Conservation (phyloP, 352 stramenopile genomes). For the Pythium aphanidermatum region DNA sequence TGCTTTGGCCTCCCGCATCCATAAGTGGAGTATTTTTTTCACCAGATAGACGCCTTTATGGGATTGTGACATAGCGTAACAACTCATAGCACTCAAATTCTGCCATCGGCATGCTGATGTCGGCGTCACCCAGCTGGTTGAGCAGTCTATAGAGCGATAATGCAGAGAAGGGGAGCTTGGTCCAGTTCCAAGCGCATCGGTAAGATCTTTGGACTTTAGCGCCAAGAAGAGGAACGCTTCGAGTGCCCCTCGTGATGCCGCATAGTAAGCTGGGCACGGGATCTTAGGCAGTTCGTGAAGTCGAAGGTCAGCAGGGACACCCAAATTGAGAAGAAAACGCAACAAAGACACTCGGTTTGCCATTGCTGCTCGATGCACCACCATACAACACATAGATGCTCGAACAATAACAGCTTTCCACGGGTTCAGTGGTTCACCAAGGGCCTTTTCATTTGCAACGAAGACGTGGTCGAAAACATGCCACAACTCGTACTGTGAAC, state of each 20-base stretch:
- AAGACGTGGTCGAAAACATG: conserved; percentile 38
- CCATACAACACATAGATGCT: conserved; percentile 31
- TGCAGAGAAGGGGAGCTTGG: neutral
- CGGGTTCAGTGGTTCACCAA: conserved; percentile 29
- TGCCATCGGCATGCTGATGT: conserved; percentile 40
- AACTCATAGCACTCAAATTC: conserved; percentile 47
- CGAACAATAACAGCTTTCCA: conserved; percentile 46
- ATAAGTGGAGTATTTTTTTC: conserved; percentile 47
- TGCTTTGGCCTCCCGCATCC: conserved; percentile 15
- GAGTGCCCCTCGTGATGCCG: conserved; percentile 32
- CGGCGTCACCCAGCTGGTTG: conserved; percentile 17
- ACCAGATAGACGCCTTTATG: conserved; percentile 34
- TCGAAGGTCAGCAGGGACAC: conserved; percentile 30
- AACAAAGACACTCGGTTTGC: conserved; percentile 35
- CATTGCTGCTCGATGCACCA: conserved; percentile 44
- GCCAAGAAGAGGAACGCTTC: conserved; percentile 38
- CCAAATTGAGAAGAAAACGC: conserved; percentile 39
- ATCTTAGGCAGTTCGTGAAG: conserved; percentile 22
- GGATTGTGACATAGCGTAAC: conserved; percentile 26
- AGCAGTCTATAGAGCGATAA: conserved; percentile 21
- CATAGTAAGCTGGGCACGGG: conserved; percentile 41
- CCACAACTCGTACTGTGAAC: conserved; percentile 43
- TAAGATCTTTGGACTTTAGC: conserved; percentile 23
- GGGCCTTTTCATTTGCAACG: conserved; percentile 25
- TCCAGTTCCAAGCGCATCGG: conserved; percentile 7